Percentiles rank a stretch among this genome's conserved stretches.
These are phyloP conservation scores for Monosporascus sp. DNA, from an alignment of 2,329 filamentous ascomycete species.

Conservation along the genomic window DNA sequence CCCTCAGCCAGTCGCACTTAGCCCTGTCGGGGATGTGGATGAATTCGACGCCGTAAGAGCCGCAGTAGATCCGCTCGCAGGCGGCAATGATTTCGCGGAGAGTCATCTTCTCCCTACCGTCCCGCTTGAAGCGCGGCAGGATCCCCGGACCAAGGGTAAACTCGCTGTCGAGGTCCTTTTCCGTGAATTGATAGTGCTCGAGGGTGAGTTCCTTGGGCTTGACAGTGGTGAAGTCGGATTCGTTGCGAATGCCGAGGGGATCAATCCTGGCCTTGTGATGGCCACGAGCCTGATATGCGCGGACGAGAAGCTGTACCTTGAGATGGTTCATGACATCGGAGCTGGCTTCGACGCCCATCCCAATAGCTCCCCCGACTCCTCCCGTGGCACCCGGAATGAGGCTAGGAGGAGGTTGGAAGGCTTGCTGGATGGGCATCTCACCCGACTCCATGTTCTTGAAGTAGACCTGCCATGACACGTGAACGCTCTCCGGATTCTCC, in stretches of 20 bases:
- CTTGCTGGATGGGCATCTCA: conserved; percentile 95
- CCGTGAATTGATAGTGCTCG: conserved; percentile 90
- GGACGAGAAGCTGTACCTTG: conserved; percentile 95
- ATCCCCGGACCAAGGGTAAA: conserved; percentile 93
- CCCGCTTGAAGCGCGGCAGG: conserved; percentile 85
- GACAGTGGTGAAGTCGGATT: conserved; percentile 78
- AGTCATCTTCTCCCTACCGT: conserved; percentile 90
- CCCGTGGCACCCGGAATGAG: conserved; percentile 79
- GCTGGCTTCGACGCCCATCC: conserved; percentile 61
- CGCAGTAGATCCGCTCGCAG: conserved; percentile 95
- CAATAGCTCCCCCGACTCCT: conserved; percentile 68
- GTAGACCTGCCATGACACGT: conserved; percentile 98
- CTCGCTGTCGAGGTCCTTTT: conserved; percentile 88
- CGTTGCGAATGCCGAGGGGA: conserved; percentile 86
- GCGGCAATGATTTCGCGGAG: conserved; percentile 88
- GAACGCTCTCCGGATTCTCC: conserved; percentile 85
- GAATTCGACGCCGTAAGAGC: conserved; percentile 96
- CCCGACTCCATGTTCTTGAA: conserved; percentile 99
- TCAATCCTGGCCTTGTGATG: conserved; percentile 99
- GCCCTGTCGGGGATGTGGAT: conserved; percentile 97
- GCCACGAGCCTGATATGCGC: conserved; percentile 95
- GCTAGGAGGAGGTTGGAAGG: conserved; percentile 92
- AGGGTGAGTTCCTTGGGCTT: conserved; percentile 90
- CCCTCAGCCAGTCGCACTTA: conserved; percentile 97
- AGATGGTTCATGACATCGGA: conserved; percentile 91